Base-by-base conservation (phyloP, 768 basidiomycete genomes). In the Boletus fagicola region DNA sequence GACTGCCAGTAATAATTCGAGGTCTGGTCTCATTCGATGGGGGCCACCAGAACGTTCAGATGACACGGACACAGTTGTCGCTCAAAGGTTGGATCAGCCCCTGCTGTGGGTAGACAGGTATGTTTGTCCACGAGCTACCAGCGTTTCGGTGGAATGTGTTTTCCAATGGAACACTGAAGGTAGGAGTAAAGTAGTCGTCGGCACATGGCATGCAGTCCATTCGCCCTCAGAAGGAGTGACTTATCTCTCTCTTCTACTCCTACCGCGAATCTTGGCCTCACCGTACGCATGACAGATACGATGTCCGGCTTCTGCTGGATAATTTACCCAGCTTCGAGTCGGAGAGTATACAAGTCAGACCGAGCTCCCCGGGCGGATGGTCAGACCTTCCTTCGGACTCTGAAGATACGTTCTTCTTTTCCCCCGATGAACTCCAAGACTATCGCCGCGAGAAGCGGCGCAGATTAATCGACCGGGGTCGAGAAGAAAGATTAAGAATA, bases 391-490 rank as follows among this genome's bases (percentile, higher is more conserved):
- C 92, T 5, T 93, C 92, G 0, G 92, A 94, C 65, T 68, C 83
- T 5, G 93, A 94, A 74, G 92, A 95, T 62, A 87, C 82, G 0
- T 95, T 93, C 72, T 90, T 90, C 74, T 80, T 94, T 59, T 78
- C 83, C 0, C 80, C 80, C 0, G 77, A 78, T 7, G 92, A 94
- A 61, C 73, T 78, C 3, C 84, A 85, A 15, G 87, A 87, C 57
- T 85, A 85, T 58, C 78, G 77, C 38, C 79, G 83, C 24, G 83
- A 85, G 39, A 92, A 93, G 69, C 84, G 87, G 40, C 77, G 87
- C 26, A 77, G 78, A 15, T 62, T 85, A 35, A 74, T 92, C 40
- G 84, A 90, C 18, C 76, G 75, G 20, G 74, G 77, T 9, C 72
- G 88, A 51, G 84, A 86, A 64, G 85, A 84, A 8, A 81, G 93